Base-by-base conservation (phyloP, 179 eudicot species). In the Heliamphora ciliata region DNA sequence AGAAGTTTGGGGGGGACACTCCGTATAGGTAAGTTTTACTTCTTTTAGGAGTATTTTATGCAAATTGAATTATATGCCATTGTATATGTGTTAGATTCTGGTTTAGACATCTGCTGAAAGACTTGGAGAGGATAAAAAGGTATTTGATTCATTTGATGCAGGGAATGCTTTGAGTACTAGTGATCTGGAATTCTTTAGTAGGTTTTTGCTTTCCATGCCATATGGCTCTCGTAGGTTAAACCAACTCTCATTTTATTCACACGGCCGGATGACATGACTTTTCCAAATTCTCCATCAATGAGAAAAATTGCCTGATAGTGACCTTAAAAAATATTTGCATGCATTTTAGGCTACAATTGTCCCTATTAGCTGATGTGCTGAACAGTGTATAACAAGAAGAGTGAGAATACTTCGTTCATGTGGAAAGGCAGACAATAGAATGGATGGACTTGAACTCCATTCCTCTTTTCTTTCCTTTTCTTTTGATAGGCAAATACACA, bases 1-100 rank as follows among this genome's bases (percentile, higher is more conserved):
- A 92, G 89, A 92, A 92, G 80, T 92, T 92, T 65, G 93, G 95
- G 47, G 95, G 95, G 8, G 95, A 90, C 82, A 88, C 93, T 74
- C 95, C 95, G 73, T 90, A 92, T 89, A 92, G 95, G 95, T 90
- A 61, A 74, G 83, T 79, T 48, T 59, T 69, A 4, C 48, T 5
- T 65, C 6, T n/a, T 24, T 6, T n/a, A 50, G 44, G 9, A 56
- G 69, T n/a, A 76, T 47, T 56, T 6, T 50, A 47, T 9, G 58
- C 70, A 63, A 13, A 63, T 64, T 3, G 8, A 73, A 51, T 55
- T 24, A 2, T 18, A 17, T 64, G 17, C 54, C 52, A 17, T 31
- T 48, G 18, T 8, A 40, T 24, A 59, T 61, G 54, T 31, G 47
- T 4, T 3, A 58, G 47, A 40, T 31, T 56, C 40, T 58, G 50